phyloP scores from a whole-genome alignment of 768 basidiomycete species.

The Agaricus bisporus region DNA sequence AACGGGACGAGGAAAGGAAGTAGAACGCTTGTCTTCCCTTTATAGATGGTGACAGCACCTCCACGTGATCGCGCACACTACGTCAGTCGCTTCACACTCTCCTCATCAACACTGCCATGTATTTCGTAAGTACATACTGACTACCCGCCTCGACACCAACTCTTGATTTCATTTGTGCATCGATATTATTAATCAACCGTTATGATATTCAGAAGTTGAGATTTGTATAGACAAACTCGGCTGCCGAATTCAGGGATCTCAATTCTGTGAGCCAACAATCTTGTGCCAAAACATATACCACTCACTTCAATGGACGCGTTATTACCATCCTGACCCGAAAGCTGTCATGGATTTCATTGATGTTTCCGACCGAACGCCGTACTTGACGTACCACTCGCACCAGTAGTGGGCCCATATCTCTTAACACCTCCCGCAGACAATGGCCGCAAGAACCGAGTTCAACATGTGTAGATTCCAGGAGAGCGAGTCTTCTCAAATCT shows the following conservation, averaged over 20 bases:
- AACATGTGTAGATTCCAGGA: neutral
- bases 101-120: too few relatives aligned
- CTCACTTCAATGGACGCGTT: neutral
- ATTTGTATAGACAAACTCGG: neutral
- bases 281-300: neutral
- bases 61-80: neutral
- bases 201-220: neutral
- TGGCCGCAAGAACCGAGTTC: conserved; percentile 16
- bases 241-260: neutral
- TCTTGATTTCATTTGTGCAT: too few relatives aligned
- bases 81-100: too few relatives aligned
- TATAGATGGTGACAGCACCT: neutral
- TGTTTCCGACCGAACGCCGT: neutral
- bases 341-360: neutral
- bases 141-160: neutral
- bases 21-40: neutral
- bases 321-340: neutral
- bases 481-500: conserved; percentile 27
- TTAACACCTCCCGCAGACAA: conserved; percentile 26
- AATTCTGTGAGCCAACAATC: neutral
- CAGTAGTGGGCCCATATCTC: conserved; percentile 13
- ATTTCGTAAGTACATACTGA: too few relatives aligned
- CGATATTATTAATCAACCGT: too few relatives aligned
- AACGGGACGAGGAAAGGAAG: neutral
- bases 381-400: conserved; percentile 14